phyloP scores from a whole-genome alignment of 2,329 filamentous ascomycete genomes.

The Aspergillus latus region DNA sequence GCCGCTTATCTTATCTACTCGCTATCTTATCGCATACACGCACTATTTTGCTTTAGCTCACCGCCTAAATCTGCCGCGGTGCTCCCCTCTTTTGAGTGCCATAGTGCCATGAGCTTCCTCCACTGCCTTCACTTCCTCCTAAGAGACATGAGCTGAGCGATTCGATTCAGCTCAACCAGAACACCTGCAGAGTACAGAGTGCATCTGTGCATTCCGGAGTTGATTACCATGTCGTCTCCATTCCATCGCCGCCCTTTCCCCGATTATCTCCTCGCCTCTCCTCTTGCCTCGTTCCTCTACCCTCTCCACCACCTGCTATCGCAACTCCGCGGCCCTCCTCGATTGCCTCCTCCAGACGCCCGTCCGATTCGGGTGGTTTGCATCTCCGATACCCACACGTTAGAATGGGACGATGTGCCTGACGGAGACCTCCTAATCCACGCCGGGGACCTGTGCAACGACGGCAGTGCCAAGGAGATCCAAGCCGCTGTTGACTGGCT shows the following conservation, averaged over 20 bases:
- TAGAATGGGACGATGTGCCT: conserved; percentile 54
- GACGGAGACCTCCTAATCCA: conserved; percentile 84
- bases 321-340: conserved; percentile 65
- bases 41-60: too few relatives aligned
- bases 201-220: too few relatives aligned
- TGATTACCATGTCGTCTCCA: conserved; percentile 37
- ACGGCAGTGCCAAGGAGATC: conserved; percentile 69
- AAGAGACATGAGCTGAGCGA: too few relatives aligned
- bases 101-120: too few relatives aligned
- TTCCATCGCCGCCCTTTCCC: conserved; percentile 54
- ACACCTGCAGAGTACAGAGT: too few relatives aligned
- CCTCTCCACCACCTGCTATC: conserved; percentile 65
- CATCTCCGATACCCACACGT: conserved; percentile 83
- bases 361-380: conserved; percentile 74
- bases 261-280: conserved; percentile 66
- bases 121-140: too few relatives aligned
- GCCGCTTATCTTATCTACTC: too few relatives aligned
- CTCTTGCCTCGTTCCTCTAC: conserved; percentile 63
- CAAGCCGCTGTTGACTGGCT: conserved; percentile 87
- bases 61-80: too few relatives aligned
- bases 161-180: too few relatives aligned
- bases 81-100: too few relatives aligned
- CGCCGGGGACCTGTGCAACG: conserved; percentile 78
- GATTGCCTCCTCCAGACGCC: conserved; percentile 54
- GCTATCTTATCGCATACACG: too few relatives aligned